Percentiles rank a stretch among this genome's conserved stretches.
Conservation (phyloP, 805 yeast species). For the Wickerhamomyces bisporus region DNA sequence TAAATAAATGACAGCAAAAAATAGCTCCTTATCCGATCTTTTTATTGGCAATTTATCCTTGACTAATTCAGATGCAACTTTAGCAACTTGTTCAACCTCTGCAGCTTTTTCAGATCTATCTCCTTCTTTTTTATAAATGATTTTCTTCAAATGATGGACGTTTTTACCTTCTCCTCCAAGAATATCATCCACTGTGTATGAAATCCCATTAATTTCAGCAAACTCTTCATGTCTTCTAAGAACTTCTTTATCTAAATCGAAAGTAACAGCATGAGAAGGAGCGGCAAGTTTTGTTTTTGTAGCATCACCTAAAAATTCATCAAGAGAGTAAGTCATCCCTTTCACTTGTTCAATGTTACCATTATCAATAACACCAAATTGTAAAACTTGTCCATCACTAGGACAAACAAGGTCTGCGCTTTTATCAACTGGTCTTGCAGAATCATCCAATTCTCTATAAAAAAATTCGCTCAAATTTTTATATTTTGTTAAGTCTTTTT, state of each 20-base stretch:
- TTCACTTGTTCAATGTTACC: constrained; percentile 96
- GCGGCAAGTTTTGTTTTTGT: constrained; percentile 41
- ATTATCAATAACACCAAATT: constrained; percentile 71
- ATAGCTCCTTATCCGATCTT: constrained; percentile 53
- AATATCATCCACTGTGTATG: constrained; percentile 63
- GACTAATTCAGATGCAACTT: constrained; percentile 30
- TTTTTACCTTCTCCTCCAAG: constrained; percentile 47
- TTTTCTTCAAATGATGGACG: constrained; percentile 39
- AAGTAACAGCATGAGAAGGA: constrained; percentile 45
- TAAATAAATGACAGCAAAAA: constrained; percentile 85
- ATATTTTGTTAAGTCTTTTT: constrained; percentile 70
- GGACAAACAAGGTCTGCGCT: constrained; percentile 75
- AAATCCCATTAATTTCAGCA: constrained; percentile 72
- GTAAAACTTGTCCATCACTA: constrained; percentile 86
- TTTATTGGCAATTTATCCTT: constrained; percentile 12
- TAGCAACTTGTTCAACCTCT: constrained; percentile 31
- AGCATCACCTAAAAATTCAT: constrained; percentile 74
- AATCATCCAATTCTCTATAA: constrained; percentile 75
- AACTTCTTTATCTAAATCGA: constrained; percentile 35
- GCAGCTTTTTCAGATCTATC: constrained; percentile 46
- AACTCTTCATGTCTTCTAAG: constrained; percentile 61
- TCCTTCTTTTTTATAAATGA: constrained; percentile 58
- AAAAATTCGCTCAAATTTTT: constrained; percentile 86
- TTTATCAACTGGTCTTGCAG: constrained; percentile 69
- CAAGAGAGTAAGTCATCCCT: constrained; percentile 89